phyloP scores from a whole-genome alignment of 176 grass and related monocot species.

The Musa troglodytarum region DNA sequence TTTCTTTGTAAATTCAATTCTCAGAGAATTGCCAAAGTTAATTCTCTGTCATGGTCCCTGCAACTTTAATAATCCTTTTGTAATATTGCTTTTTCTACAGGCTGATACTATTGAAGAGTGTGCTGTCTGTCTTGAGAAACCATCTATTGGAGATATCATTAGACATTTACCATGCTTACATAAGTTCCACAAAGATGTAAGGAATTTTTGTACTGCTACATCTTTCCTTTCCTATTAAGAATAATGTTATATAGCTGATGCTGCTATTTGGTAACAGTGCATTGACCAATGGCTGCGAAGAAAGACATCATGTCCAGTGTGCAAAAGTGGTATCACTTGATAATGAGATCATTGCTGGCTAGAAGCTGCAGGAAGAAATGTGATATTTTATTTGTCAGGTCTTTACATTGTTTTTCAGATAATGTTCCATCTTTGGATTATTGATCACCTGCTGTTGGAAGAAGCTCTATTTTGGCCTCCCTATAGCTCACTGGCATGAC shows the following conservation, averaged over 20 bases:
- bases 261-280: constrained; percentile 43
- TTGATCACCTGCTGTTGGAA: too few species aligned
- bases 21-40: too few species aligned
- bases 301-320: constrained; percentile 56
- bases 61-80: neutral
- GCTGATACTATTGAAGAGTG: constrained; percentile 61
- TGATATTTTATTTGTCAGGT: neutral
- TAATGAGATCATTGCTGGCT: neutral
- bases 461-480: too few species aligned
- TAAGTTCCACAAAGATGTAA: constrained; percentile 85
- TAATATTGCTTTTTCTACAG: constrained; percentile 28
- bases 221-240: neutral
- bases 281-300: constrained; percentile 82
- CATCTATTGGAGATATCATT: constrained; percentile 39
- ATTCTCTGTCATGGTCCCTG: too few species aligned
- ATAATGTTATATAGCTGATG: constrained; percentile 5
- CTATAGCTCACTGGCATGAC: too few species aligned
- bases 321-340: constrained; percentile 52
- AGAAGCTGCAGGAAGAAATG: neutral
- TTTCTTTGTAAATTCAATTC: neutral
- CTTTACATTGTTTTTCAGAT: neutral
- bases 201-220: neutral
- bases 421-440: neutral
- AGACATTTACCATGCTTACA: constrained; percentile 70
- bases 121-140: constrained; percentile 64